Base-by-base conservation (phyloP, 164 flowering plant genomes). In the Santalum album region DNA sequence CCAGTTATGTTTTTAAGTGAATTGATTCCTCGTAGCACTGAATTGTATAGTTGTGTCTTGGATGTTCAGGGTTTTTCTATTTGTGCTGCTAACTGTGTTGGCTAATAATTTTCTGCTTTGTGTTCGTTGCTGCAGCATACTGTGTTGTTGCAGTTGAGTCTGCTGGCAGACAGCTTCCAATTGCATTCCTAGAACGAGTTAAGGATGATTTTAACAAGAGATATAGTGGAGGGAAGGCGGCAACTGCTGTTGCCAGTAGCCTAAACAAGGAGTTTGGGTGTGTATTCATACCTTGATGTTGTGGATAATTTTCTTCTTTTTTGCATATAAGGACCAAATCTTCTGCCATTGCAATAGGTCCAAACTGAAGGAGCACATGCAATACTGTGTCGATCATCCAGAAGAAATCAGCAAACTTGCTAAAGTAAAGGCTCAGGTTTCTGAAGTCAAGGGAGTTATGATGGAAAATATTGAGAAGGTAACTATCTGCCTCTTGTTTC, bases 391-490 rank as follows among this genome's bases (percentile, higher is more conserved):
- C 6, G 60, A 62, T 54, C 67, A 68, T 42, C 72, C 72, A 25
- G 72, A 68, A 45, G 72, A 63, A 46, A 59, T 68, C 9, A 68
- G 50, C 61, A 68, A 68, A 49, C 60, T 70, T 46, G 57, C 60
- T 21, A 65, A 70, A 43, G 70, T 65, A 16, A 61, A 61, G 46
- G 63, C 66, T 62, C 69, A 65, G 22, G 66, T 69, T 58, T 55
- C 62, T 57, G 73, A 69, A 70, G 73, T 70, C 16, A 69, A 69
- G 50, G 66, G 73, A 29, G 65, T 65, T 22, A 69, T 64, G 69
- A 56, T 61, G 66, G 66, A 70, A 57, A 70, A 70, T 24, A 65
- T 70, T 36, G 73, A 70, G 53, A 61, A 65, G 69, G 72, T 60
- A 46, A 15, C 35, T 39, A 16, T 4, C 3, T 49, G 7, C 18